Base-by-base conservation (phyloP, 1,284 basidiomycete species). In the Leucoagaricus sp. region DNA sequence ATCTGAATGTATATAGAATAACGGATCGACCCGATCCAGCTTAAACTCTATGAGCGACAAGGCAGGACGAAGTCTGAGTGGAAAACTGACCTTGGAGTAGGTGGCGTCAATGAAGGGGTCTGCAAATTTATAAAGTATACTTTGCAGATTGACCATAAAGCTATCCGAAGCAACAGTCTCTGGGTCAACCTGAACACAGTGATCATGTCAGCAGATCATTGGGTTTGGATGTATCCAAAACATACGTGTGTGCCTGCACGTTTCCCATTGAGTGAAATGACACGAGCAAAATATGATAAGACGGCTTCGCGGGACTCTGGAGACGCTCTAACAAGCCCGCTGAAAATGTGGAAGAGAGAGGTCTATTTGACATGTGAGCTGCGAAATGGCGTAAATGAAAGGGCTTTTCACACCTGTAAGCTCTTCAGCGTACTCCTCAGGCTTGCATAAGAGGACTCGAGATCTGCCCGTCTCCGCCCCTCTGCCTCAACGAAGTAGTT, bases 41-140 rank as follows among this genome's bases (percentile, higher is more conserved):
- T 96, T 45, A 34, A 52, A 58, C 29, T 15, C 25, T n/a, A 33
- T 61, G 21, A 55, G 45, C 34, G 9, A 25, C 19, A 33, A 33
- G 9, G 2, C 6, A 17, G 10, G 15, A 53, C 53, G 40, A 41
- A 5, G 45, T 57, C 34, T 4, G 10, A 17, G 26, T n/a, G n/a
- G 23, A 21, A 19, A 13, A 53, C 73, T 48, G 64, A 89, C 93
- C 82, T 98, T 99, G 51, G 88, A 86, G 66, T 89, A 96, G 55
- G 83, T 85, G 0, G 91, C 86, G 70, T 99, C 96, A 82, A 98
- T 94, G 69, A 99, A 98, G 0, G 97, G 97, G 63, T 95, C 93
- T n/a, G 94, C 91, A 64, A 99, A 93, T 19, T 88, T 84, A 41
- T 96, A 78, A 23, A 98, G 73, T 17, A 97, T 76, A 36, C 84